Evolutionary conservation across 139 green algal genomes (phyloP), one percentile per base, ranked within the genome.

Genomic region (Protoeuglena noctilucae): DNA sequence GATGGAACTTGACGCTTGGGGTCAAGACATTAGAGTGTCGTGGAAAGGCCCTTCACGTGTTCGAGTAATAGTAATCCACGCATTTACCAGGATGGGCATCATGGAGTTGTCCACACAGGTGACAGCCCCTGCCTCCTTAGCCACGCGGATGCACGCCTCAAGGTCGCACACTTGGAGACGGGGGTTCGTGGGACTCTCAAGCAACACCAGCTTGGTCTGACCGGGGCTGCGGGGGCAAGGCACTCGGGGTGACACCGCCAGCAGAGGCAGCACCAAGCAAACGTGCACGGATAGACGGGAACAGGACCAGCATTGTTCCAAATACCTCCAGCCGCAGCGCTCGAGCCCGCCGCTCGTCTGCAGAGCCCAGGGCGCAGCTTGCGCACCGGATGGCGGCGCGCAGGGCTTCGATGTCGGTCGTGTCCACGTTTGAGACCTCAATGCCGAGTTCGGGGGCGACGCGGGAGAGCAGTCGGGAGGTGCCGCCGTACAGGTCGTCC

Each of bases 181-280:
- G 19, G 92, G 92, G 68, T 99, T 99, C 48, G 92, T 99, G n/a
- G 92, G 92, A 0, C 75, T 87, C 73, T 99, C 92, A 45, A 98
- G 66, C 62, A 98, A 86, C 2, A 99, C 77, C 46, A 98, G 75
- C 60, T 78, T 79, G 30, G 85, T 94, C 56, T 76, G 69, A 22
- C 79, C 83, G 14, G 77, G 76, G 34, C 7, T 43, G n/a, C n/a
- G n/a, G n/a, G n/a, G n/a, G n/a, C n/a, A n/a, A n/a, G n/a, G n/a
- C n/a, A n/a, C n/a, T n/a, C n/a, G n/a, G n/a, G n/a, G n/a, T n/a
- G n/a, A n/a, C n/a, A n/a, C n/a, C n/a, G n/a, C n/a, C n/a, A n/a
- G n/a, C n/a, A n/a, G n/a, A n/a, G n/a, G n/a, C 17, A 28, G 28
- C 1, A 48, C 14, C 4, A 47, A 18, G 40, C 28, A 46, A 56